Percentiles rank a stretch among this genome's conserved stretches.
phyloP scores from a whole-genome alignment of 2,329 filamentous ascomycete genomes.

The Calycina marina region DNA sequence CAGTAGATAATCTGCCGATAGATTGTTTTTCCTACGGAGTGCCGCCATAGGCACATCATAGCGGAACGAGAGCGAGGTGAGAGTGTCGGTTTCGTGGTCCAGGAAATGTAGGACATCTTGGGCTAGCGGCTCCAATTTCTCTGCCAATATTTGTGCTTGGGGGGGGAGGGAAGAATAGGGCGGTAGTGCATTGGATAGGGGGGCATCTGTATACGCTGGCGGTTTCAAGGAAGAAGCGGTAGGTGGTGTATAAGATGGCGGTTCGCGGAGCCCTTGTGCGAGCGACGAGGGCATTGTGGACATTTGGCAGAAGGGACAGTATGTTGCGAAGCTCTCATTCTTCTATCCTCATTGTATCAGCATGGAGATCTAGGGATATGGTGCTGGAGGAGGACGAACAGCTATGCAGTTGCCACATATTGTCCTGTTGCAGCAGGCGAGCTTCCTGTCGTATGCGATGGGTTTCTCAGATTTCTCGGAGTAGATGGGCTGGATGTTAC shows the following conservation, averaged over 20 bases:
- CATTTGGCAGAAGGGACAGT: slow-evolving; percentile 66
- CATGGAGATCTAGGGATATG: not conserved
- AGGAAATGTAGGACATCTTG: slow-evolving; percentile 64
- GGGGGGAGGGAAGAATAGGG: slow-evolving; percentile 12
- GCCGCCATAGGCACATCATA: slow-evolving; percentile 53
- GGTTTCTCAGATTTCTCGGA: slow-evolving; percentile 45
- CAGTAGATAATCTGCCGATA: slow-evolving; percentile 58
- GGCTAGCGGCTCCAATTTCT: slow-evolving; percentile 20
- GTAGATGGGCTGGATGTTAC: slow-evolving; percentile 34
- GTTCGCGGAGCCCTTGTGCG: slow-evolving; percentile 50
- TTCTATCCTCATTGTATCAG: slow-evolving; percentile 6
- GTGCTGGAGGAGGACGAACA: slow-evolving; percentile 26
- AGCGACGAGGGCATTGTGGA: slow-evolving; percentile 43
- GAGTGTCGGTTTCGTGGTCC: slow-evolving; percentile 50
- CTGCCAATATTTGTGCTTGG: slow-evolving; percentile 5
- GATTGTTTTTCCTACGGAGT: slow-evolving; percentile 51
- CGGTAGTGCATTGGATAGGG: too few species aligned
- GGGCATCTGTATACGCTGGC: slow-evolving; percentile 26
- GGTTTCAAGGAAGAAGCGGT: slow-evolving; percentile 20
- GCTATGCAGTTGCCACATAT: slow-evolving; percentile 60
- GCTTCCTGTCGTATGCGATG: slow-evolving; percentile 40
- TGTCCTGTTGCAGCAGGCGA: slow-evolving; percentile 54
- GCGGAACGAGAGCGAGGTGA: slow-evolving; percentile 53
- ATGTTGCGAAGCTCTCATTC: slow-evolving; percentile 23
- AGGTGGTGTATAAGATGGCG: slow-evolving; percentile 44